Evolutionary conservation across 2,329 filamentous ascomycete species (phyloP).

Genomic region (Sphaerulina vaccinii): DNA sequence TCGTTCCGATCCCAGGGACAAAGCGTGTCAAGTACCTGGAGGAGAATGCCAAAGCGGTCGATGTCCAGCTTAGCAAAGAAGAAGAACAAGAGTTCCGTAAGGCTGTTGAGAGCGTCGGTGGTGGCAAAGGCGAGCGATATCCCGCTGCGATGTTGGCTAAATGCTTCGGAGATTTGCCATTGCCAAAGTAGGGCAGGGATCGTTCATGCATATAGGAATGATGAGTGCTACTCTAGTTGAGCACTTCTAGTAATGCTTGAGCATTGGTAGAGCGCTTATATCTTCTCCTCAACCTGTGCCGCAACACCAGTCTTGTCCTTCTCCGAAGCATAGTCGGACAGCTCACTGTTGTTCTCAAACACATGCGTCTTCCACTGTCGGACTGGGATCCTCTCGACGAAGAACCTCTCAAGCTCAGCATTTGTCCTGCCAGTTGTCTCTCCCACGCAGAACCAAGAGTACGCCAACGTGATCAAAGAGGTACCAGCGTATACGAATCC

Average conservation of each 20-base stretch:
- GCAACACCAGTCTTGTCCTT: constrained; percentile 14
- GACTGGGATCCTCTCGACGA: constrained; percentile 37
- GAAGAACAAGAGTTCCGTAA: constrained; percentile 32
- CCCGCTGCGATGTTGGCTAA: constrained; percentile 32
- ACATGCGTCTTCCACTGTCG: constrained; percentile 23
- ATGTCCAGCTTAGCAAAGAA: constrained; percentile 28
- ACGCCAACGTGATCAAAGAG: constrained; percentile 31
- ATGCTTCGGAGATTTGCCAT: constrained; percentile 32
- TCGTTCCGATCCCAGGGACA: constrained; percentile 48
- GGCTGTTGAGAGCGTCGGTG: constrained; percentile 35
- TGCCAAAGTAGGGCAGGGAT: too few relatives aligned
- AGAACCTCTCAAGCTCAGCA: constrained; percentile 42
- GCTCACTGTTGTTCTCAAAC: constrained; percentile 14
- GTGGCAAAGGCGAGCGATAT: constrained; percentile 32
- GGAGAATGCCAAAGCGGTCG: constrained; percentile 27
- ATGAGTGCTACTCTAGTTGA: too few relatives aligned
- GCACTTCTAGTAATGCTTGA: too few relatives aligned
- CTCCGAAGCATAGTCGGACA: constrained; percentile 8
- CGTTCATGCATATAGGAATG: too few relatives aligned
- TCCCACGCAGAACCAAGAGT: constrained; percentile 46
- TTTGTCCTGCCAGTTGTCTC: constrained; percentile 42
- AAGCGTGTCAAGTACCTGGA: constrained; percentile 32
- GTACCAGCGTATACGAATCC: constrained; percentile 31
- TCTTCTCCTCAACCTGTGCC: constrained; percentile 12
- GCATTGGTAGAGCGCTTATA: too few relatives aligned